A percentile compares a stretch with the other conserved stretches of the same genome.
These are phyloP conservation scores for Lachnellula subtilissima DNA, from an alignment of 2,329 filamentous ascomycete genomes.

Conservation along the genomic window DNA sequence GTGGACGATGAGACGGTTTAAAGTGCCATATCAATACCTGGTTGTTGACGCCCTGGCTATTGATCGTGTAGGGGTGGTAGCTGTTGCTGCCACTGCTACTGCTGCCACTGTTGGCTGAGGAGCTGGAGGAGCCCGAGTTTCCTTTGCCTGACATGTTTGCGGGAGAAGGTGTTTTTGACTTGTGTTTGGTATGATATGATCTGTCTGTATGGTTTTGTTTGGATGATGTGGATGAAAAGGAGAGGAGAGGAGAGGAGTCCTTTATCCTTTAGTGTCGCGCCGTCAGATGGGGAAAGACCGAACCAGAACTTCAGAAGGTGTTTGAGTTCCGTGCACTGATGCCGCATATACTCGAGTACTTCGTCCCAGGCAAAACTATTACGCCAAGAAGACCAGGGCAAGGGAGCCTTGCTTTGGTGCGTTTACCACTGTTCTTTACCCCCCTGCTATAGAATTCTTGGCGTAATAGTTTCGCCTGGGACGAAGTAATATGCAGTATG, in stretches of 20 bases:
- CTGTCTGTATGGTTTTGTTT: not conserved
- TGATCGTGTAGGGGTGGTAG: slow-evolving; percentile 36
- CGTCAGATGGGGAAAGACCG: not conserved
- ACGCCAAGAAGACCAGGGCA: too few species aligned
- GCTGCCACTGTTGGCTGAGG: not conserved
- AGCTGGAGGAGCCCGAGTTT: slow-evolving; percentile 8
- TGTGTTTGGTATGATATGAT: not conserved
- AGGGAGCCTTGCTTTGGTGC: too few species aligned
- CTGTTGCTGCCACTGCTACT: not conserved
- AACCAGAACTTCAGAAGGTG: not conserved
- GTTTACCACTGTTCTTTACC: too few species aligned
- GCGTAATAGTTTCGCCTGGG: too few species aligned
- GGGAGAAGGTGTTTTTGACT: not conserved
- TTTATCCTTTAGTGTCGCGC: too few species aligned
- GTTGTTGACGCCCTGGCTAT: slow-evolving; percentile 52
- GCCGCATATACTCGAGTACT: too few species aligned
- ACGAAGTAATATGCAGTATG: too few species aligned
- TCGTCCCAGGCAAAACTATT: too few species aligned
- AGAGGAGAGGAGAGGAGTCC: not conserved
- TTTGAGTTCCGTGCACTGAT: not conserved
- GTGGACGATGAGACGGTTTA: not conserved
- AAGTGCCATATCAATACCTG: slow-evolving; percentile 45
- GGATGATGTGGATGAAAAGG: not conserved
- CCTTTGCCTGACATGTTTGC: slow-evolving; percentile 17
- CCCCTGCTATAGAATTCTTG: too few species aligned